These are phyloP conservation scores for Blastobotrys parvus DNA, from an alignment of 805 yeast genomes.

Conservation along the genomic window DNA sequence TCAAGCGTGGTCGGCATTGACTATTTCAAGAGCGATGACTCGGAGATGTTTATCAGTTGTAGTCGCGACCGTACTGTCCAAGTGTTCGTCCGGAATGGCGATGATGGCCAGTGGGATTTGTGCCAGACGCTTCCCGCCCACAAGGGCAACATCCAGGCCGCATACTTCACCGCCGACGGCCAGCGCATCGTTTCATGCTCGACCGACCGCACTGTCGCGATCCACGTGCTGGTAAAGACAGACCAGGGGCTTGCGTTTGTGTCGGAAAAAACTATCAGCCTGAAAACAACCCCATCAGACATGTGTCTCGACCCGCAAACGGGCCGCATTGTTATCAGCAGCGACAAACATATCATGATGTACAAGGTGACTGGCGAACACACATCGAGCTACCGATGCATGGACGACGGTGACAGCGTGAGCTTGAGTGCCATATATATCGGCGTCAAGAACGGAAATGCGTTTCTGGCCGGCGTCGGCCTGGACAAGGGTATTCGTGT, in stretches of 20 bases:
- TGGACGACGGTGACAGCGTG: slow-evolving; percentile 18
- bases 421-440: slow-evolving; percentile 12
- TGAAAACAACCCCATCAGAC: slow-evolving; percentile 36
- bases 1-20: slow-evolving; percentile 16
- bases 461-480: slow-evolving; percentile 26
- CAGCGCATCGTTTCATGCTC: slow-evolving; percentile 44
- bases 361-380: slow-evolving; percentile 34
- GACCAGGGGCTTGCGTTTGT: slow-evolving; percentile 21
- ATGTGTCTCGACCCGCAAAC: slow-evolving; percentile 10
- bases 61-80: slow-evolving; percentile 61
- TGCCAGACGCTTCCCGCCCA: slow-evolving; percentile 54
- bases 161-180: slow-evolving; percentile 25
- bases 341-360: slow-evolving; percentile 40
- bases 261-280: slow-evolving; percentile 41
- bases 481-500: slow-evolving; percentile 51
- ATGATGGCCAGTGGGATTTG: slow-evolving; percentile 37
- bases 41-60: slow-evolving; percentile 14
- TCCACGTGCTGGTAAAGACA: slow-evolving; percentile 35
- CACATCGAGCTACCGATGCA: slow-evolving; percentile 34
- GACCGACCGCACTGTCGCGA: slow-evolving; percentile 50
- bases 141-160: slow-evolving; percentile 42
- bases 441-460: slow-evolving; percentile 11
- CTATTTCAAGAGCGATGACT: slow-evolving; percentile 3
- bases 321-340: slow-evolving; percentile 38
- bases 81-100: slow-evolving; percentile 30